Evolutionary conservation across 139 green algal species (phyloP).

Genomic region (Chlorella sorokiniana): DNA sequence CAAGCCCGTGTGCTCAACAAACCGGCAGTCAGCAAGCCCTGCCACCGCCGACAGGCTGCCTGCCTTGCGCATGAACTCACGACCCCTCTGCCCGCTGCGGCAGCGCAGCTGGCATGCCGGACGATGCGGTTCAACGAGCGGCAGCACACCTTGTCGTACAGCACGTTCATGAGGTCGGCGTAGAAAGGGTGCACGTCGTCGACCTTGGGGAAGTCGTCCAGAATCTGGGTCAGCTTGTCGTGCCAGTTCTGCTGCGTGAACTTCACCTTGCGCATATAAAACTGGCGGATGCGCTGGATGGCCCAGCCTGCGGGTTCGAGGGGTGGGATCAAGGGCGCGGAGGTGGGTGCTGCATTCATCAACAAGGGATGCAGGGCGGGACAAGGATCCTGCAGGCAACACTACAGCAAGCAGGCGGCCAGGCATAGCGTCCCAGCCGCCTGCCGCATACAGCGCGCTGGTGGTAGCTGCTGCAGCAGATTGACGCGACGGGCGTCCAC

Average conservation of each 20-base stretch:
- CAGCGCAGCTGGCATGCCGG: not conserved
- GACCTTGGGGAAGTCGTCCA: slow-evolving; percentile 98
- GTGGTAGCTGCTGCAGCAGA: no score
- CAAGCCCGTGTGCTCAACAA: no score
- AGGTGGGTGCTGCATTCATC: not conserved
- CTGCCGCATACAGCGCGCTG: no score
- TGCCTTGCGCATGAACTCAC: no score
- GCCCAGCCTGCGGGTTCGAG: slow-evolving; percentile 68
- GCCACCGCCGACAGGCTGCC: no score
- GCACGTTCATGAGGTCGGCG: slow-evolving; percentile 96
- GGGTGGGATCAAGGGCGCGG: not conserved
- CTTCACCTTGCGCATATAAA: slow-evolving; percentile 99
- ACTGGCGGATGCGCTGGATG: slow-evolving; percentile 96
- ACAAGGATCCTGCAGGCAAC: no score
- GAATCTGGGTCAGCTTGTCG: slow-evolving; percentile 90
- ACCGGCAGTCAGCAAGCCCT: no score
- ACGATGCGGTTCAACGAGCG: not conserved
- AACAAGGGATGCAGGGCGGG: not conserved
- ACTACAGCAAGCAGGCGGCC: no score
- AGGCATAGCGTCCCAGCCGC: no score
- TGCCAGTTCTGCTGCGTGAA: slow-evolving; percentile 92
- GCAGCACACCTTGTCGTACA: slow-evolving; percentile 90
- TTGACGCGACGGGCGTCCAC: no score
- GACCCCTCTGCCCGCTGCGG: no score
- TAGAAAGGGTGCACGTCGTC: slow-evolving; percentile 99